Evolutionary conservation across 2,329 filamentous ascomycete genomes (phyloP).

Genomic region (Aotearoamyces nothofagi): DNA sequence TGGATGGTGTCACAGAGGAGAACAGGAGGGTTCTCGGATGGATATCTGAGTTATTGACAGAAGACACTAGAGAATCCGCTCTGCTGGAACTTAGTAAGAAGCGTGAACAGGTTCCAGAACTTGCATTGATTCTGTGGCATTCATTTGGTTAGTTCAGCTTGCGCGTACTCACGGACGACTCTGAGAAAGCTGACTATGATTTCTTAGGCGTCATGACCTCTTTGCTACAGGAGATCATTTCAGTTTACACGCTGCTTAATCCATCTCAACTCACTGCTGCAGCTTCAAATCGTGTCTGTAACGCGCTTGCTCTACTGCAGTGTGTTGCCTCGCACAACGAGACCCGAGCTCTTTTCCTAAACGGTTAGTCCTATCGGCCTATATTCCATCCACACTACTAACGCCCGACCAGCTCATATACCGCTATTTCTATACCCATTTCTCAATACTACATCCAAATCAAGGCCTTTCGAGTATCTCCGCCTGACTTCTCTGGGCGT

Average conservation of each 20-base stretch:
- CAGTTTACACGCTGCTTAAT: constrained; percentile 91
- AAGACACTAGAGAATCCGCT: constrained; percentile 75
- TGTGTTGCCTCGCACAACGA: constrained; percentile 97
- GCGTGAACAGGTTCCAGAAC: constrained; percentile 90
- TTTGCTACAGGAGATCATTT: constrained; percentile 94
- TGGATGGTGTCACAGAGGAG: constrained; percentile 66
- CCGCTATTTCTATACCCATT: constrained; percentile 96
- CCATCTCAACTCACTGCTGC: constrained; percentile 93
- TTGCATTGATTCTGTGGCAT: constrained; percentile 94
- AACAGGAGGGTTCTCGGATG: constrained; percentile 85
- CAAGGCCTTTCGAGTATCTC: constrained; percentile 91
- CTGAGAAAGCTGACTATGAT: too few species aligned
- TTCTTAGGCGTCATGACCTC: constrained; percentile 87
- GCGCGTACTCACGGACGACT: too few species aligned
- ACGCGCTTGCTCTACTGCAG: constrained; percentile 86
- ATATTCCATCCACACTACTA: constrained; percentile 5
- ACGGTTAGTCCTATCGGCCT: constrained; percentile 42
- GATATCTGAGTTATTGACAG: constrained; percentile 82
- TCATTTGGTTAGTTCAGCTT: constrained; percentile 62
- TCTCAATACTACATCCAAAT: constrained; percentile 97
- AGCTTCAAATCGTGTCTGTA: constrained; percentile 95
- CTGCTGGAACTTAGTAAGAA: constrained; percentile 96
- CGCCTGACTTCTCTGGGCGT: constrained; percentile 91
- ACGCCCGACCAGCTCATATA: constrained; percentile 59
- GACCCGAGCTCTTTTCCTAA: constrained; percentile 83